Evolutionary conservation across 345 rosid genomes (phyloP).

Genomic region (Combretum micranthum): DNA sequence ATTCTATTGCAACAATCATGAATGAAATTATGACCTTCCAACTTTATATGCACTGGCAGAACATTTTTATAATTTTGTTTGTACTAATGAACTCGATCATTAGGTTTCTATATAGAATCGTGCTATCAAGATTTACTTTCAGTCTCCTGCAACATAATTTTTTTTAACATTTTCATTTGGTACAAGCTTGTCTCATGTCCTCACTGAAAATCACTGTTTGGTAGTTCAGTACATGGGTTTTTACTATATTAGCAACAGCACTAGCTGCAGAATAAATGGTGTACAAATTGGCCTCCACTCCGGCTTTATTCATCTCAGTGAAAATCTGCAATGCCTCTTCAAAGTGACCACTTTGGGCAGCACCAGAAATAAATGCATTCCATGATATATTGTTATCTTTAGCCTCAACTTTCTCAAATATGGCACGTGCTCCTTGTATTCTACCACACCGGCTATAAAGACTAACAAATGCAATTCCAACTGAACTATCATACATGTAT

Average conservation of each 20-base stretch:
- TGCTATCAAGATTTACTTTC: no score
- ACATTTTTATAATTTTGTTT: no score
- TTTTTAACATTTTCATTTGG: not conserved
- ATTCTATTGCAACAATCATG: no score
- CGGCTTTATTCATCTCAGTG: conserved; percentile 44
- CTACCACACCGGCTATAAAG: conserved; percentile 80
- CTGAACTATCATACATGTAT: conserved; percentile 53
- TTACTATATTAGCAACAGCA: conserved; percentile 80
- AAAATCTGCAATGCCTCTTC: conserved; percentile 74
- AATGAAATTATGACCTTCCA: no score
- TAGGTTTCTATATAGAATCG: no score
- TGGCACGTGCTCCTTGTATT: conserved; percentile 53
- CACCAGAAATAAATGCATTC: conserved; percentile 80
- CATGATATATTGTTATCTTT: conserved; percentile 68
- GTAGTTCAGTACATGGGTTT: no score
- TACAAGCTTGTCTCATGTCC: conserved; percentile 1
- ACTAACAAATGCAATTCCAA: conserved; percentile 69
- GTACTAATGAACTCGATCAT: no score
- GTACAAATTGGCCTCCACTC: conserved; percentile 42
- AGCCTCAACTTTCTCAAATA: conserved; percentile 51
- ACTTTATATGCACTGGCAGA: no score
- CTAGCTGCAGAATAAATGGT: conserved; percentile 77
- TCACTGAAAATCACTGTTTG: conserved; percentile 1
- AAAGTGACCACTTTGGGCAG: conserved; percentile 60
- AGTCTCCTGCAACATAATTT: not conserved